Evolutionary conservation across 257 asterid genomes (phyloP).

Genomic region (Salvia miltiorrhiza): DNA sequence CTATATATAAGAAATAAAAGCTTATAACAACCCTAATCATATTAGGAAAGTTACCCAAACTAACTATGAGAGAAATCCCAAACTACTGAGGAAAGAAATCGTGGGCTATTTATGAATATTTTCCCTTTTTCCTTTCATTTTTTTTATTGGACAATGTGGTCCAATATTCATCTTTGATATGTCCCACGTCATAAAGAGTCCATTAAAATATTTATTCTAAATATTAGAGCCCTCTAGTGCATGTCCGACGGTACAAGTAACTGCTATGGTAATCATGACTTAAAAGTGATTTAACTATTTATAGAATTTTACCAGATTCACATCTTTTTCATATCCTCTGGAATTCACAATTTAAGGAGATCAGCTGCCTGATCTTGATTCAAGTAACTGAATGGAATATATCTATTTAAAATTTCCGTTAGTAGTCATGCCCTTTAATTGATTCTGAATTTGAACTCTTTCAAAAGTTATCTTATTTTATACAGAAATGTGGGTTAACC

Average conservation of each 20-base stretch:
- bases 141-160: neutral
- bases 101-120: neutral
- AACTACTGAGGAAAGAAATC: neutral
- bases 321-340: neutral
- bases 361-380: conserved; percentile 13
- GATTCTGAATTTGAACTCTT: neutral
- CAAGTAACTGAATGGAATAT: neutral
- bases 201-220: neutral
- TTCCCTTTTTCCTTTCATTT: neutral
- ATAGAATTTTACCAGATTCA: neutral
- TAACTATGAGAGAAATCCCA: neutral
- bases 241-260: neutral
- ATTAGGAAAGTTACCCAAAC: neutral
- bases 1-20: neutral
- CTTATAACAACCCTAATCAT: neutral
- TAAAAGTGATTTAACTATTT: neutral
- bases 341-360: neutral
- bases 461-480: neutral
- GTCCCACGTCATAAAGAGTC: neutral
- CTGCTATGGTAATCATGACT: neutral
- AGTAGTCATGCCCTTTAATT: neutral
- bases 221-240: neutral
- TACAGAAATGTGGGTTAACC: neutral
- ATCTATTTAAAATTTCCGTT: neutral
- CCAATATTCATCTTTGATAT: neutral